A percentile compares a stretch with the other conserved stretches of the same genome.
phyloP scores from a whole-genome alignment of 345 rosid genomes.

The Citrus reticulata region DNA sequence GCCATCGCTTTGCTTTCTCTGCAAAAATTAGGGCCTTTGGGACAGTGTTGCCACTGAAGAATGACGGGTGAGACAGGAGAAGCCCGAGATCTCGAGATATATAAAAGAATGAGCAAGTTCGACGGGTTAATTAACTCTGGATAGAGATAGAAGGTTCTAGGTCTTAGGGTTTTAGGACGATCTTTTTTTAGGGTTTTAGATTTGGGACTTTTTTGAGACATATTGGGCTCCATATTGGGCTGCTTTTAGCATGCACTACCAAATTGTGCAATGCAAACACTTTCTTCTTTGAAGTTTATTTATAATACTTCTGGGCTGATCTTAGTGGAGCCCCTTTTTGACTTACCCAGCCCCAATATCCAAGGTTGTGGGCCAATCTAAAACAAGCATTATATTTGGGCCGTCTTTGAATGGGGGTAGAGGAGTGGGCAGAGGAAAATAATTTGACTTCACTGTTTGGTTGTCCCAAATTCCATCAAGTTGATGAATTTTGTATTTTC shows the following conservation, averaged over 20 bases:
- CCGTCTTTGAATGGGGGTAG: too few relatives aligned
- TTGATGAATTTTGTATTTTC: too few relatives aligned
- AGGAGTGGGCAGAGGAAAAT: too few relatives aligned
- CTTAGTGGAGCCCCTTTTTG: not conserved
- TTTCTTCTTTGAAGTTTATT: too few relatives aligned
- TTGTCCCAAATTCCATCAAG: too few relatives aligned
- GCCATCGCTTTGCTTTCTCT: slow-evolving; percentile 89
- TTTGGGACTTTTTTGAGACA: not conserved
- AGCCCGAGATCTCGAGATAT: not conserved
- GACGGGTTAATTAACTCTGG: slow-evolving; percentile 4
- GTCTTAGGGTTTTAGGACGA: slow-evolving; percentile 21
- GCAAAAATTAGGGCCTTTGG: not conserved
- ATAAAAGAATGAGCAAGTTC: not conserved
- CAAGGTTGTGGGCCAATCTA: not conserved
- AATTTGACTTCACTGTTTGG: too few relatives aligned
- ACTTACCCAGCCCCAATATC: not conserved
- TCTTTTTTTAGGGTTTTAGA: not conserved
- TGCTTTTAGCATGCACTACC: too few relatives aligned
- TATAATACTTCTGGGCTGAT: fast-evolving
- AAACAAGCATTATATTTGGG: not conserved
- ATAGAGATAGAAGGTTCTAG: slow-evolving; percentile 23
- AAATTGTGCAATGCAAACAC: too few relatives aligned
- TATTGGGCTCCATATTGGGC: not conserved
- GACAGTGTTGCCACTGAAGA: not conserved
- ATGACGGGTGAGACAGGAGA: not conserved